Conservation (phyloP, 177 flowering plant genomes). For the Vitis hybrid region DNA sequence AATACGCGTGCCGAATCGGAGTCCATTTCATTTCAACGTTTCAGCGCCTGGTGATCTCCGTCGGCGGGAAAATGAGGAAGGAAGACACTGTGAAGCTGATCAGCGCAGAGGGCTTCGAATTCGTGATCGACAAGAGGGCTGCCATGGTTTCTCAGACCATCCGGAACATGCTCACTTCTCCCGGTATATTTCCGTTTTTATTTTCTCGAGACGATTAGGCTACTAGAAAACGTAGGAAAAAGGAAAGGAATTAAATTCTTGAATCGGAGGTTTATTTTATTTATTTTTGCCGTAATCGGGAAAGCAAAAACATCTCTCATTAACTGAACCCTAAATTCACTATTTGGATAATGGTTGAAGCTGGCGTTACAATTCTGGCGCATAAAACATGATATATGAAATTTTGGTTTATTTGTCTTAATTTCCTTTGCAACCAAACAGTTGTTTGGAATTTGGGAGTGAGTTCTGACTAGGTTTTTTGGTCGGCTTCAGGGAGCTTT, state of each 20-base stretch:
- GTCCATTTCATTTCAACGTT: no score
- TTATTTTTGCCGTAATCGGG: no score
- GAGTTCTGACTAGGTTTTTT: background rate
- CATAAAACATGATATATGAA: background rate
- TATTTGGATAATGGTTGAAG: no score
- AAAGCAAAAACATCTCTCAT: no score
- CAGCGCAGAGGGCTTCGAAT: slow-evolving; percentile 95
- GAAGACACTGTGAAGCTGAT: slow-evolving; percentile 92
- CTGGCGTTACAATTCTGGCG: no score
- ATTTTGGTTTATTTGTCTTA: background rate
- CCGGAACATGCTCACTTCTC: slow-evolving; percentile 95
- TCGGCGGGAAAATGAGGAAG: slow-evolving; percentile 51
- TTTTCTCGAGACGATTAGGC: background rate
- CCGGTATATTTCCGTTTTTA: slow-evolving; percentile 44
- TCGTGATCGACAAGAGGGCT: slow-evolving; percentile 86
- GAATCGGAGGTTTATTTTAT: no score
- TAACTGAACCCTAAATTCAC: no score
- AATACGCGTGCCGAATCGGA: no score
- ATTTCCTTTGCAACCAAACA: background rate
- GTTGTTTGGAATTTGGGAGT: background rate
- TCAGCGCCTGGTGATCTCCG: background rate
- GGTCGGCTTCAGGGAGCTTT: slow-evolving; percentile 51
- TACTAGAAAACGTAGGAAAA: no score
- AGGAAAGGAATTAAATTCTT: no score
- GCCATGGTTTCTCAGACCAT: slow-evolving; percentile 98